Evolutionary conservation across 1,284 basidiomycete species (phyloP).

Genomic region (Mycena citricolor): DNA sequence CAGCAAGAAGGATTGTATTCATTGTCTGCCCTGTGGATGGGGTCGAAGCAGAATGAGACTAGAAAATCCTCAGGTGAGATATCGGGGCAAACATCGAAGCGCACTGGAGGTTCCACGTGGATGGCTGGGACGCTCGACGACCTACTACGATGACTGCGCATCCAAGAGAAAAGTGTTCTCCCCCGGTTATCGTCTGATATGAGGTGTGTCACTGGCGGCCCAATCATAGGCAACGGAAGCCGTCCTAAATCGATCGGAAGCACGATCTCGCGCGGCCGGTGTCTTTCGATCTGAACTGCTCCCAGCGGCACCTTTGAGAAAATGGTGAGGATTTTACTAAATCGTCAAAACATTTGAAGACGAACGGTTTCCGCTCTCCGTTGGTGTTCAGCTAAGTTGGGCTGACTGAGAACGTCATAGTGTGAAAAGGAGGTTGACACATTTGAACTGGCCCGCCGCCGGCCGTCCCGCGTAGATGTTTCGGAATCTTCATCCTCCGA

Average conservation of each 20-base stretch:
- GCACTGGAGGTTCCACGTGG: conserved; percentile 22
- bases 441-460: conserved; percentile 16
- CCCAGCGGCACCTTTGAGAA: conserved; percentile 9
- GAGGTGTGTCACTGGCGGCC: no score
- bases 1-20: conserved; percentile 13
- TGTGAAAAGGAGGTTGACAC: no score
- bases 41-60: conserved; percentile 18
- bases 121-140: conserved; percentile 18
- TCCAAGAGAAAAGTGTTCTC: no score
- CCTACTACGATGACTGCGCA: no score
- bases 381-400: no score
- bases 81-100: background rate
- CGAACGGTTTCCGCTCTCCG: no score
- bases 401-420: conserved; percentile 11
- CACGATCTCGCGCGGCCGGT: conserved; percentile 29
- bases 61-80: background rate
- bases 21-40: conserved; percentile 15
- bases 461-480: background rate
- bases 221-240: no score
- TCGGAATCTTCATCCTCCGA: background rate
- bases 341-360: no score
- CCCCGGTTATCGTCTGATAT: no score
- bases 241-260: no score
- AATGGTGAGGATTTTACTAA: no score
- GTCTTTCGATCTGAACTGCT: no score